These are phyloP conservation scores for Nigrospora oryzae DNA, from an alignment of 2,329 filamentous ascomycete genomes.

Conservation along the genomic window DNA sequence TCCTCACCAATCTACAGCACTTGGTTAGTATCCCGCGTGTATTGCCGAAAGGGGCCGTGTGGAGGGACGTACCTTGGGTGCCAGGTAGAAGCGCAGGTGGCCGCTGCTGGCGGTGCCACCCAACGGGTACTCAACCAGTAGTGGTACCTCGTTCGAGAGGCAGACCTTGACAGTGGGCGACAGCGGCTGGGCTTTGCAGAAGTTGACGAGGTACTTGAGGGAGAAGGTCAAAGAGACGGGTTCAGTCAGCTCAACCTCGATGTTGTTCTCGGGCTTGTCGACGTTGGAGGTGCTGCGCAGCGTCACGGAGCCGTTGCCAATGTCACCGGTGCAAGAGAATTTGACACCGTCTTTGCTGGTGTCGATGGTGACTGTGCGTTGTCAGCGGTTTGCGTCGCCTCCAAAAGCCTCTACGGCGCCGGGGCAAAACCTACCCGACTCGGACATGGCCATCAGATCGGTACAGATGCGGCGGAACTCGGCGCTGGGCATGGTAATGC, in stretches of 20 bases:
- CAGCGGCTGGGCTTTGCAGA: conserved; percentile 92
- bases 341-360: conserved; percentile 96
- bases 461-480: conserved; percentile 96
- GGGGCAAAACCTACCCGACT: conserved; percentile 64
- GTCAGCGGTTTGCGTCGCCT: no score
- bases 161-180: conserved; percentile 81
- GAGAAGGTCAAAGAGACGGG: conserved; percentile 94
- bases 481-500: conserved; percentile 74
- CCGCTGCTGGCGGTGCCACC: conserved; percentile 54
- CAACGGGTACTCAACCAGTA: conserved; percentile 86
- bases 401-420: no score
- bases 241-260: conserved; percentile 85
- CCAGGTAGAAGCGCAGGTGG: conserved; percentile 94
- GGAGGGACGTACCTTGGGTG: conserved; percentile 72
- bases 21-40: background rate
- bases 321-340: conserved; percentile 88
- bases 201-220: conserved; percentile 98
- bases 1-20: conserved; percentile 59
- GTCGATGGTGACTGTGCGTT: conserved; percentile 72
- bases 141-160: conserved; percentile 90
- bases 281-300: conserved; percentile 82
- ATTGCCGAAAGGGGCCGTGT: background rate
- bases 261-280: conserved; percentile 78
- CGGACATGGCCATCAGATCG: conserved; percentile 84
- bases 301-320: conserved; percentile 89